Evolutionary conservation across 306 rosid genomes (phyloP).

Genomic region (Gastrolobium villosum): DNA sequence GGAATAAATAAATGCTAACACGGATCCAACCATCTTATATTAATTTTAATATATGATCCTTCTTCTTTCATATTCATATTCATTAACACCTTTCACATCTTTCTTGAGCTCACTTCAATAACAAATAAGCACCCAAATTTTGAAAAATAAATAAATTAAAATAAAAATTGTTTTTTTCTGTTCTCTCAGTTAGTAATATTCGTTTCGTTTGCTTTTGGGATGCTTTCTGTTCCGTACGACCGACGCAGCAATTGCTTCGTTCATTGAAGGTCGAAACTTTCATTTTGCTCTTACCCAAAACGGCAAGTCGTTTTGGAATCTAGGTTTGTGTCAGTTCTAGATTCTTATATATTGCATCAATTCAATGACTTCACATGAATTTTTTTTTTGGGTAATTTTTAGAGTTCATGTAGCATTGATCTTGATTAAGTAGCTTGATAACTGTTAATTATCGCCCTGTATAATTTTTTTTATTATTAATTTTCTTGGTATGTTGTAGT

Average conservation of each 20-base stretch:
- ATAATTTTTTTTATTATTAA: background rate
- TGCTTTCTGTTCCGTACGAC: background rate
- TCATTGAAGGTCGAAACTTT: background rate
- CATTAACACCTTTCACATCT: conserved; percentile 31
- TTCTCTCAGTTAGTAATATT: background rate
- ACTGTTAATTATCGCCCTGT: background rate
- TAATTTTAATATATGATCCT: background rate
- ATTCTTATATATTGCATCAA: background rate
- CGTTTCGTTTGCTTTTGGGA: background rate
- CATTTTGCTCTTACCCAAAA: background rate
- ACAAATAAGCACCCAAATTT: background rate
- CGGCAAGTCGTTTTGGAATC: conserved; percentile 13
- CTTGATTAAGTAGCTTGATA: conserved; percentile 1
- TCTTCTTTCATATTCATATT: background rate
- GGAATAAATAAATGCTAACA: conserved; percentile 28
- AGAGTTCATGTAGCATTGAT: background rate
- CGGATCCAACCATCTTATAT: conserved; percentile 40
- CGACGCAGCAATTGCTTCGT: background rate
- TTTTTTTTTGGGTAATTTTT: background rate
- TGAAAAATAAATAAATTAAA: background rate
- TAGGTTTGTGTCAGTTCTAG: background rate
- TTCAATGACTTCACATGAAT: background rate
- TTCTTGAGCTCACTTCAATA: conserved; percentile 21
- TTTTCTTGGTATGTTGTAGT: background rate
- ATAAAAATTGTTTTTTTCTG: background rate